Conservation (phyloP, 169 alveolate species). For the Cryptosporidium tyzzeri region DNA sequence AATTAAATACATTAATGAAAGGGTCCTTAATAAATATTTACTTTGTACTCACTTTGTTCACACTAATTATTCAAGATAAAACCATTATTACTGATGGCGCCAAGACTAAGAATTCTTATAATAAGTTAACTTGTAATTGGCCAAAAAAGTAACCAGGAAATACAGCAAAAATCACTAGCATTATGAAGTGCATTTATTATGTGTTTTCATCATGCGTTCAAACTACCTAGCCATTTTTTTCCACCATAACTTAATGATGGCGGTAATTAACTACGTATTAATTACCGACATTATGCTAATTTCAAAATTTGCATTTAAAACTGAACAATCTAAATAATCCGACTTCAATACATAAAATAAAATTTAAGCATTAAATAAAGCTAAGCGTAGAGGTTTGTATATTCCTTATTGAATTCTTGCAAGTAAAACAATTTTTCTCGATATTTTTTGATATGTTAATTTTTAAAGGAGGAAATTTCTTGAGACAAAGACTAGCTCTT, state of each 20-base stretch:
- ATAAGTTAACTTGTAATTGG: no score
- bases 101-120: background rate
- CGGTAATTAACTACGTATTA: background rate
- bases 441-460: constrained; percentile 9
- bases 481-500: constrained; percentile 79
- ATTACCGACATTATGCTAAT: background rate
- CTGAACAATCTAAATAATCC: background rate
- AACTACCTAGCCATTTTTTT: background rate
- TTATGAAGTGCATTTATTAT: background rate
- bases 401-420: background rate
- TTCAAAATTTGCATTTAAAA: background rate
- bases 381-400: background rate
- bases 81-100: background rate
- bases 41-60: background rate
- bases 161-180: background rate
- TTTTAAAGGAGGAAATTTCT: constrained; percentile 50
- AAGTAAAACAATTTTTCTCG: background rate
- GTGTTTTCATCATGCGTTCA: background rate
- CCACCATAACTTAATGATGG: background rate
- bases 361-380: background rate
- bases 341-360: background rate
- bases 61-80: background rate
- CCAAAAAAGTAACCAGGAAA: background rate
- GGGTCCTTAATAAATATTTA: no score
- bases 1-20: background rate